A percentile compares a stretch with the other conserved stretches of the same genome.
Conservation (phyloP, 371 early-diverging fungal genomes). For the Amoeboaphelidium protococcarum region DNA sequence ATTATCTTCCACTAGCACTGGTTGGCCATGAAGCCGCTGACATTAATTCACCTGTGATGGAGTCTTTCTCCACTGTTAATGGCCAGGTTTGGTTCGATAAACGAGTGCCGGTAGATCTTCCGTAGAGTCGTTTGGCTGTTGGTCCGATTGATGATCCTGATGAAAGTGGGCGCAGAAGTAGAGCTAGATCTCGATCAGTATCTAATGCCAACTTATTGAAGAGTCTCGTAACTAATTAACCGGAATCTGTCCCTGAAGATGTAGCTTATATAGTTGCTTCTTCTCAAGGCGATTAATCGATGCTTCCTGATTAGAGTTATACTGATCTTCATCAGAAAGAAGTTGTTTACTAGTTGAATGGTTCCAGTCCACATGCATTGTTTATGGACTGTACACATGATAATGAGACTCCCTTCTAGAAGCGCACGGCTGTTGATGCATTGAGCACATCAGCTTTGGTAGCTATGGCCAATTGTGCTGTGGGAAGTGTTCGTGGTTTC, state of each 20-base stretch:
- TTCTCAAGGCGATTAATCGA: neutral
- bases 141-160: too few relatives aligned
- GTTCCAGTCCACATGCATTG: constrained; percentile 53
- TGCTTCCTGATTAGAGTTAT: neutral
- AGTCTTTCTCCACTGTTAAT: too few relatives aligned
- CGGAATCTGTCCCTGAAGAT: too few relatives aligned
- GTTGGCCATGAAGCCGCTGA: neutral
- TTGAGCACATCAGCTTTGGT: constrained; percentile 73
- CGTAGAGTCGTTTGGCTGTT: too few relatives aligned
- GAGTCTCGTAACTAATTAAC: too few relatives aligned
- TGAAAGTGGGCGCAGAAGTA: neutral
- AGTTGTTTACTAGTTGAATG: constrained; percentile 5
- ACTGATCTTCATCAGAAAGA: neutral
- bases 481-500: constrained; percentile 84
- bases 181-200: too few relatives aligned
- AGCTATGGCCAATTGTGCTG: constrained; percentile 60
- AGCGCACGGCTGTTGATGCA: constrained; percentile 57
- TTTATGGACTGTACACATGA: constrained; percentile 96
- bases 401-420: constrained; percentile 80
- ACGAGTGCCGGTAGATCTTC: too few relatives aligned
- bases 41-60: neutral
- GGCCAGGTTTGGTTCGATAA: too few relatives aligned
- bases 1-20: constrained; percentile 2
- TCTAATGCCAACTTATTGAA: too few relatives aligned
- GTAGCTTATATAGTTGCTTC: too few relatives aligned